Evolutionary conservation across 2,329 filamentous ascomycete genomes (phyloP), one percentile per base, ranked within the genome.

Genomic region (Chaetothyriales sp.): DNA sequence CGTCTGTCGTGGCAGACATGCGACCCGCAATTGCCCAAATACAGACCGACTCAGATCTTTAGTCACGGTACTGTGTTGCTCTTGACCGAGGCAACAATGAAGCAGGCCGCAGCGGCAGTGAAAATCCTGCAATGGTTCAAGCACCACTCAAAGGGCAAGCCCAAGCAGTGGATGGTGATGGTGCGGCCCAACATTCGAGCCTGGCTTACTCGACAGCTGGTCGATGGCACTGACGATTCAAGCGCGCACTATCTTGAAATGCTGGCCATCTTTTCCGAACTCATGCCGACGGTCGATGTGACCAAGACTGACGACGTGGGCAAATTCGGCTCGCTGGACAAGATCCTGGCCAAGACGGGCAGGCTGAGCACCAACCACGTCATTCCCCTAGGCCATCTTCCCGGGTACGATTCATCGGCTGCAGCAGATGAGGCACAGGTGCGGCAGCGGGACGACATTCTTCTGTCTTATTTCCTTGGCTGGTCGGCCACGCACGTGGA

Each of bases 111-210:
- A 20, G 52, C 47, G 20, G 44, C 47, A 28, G 25, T 53, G 2
- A 19, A n/a, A 19, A 43, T 43, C n/a, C 48, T 58, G 48, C 7
- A 46, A 19, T 58, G 56, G 56, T 58, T 58, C 47, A 49, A 50
- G 20, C 25, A 45, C 15, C 10, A 37, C 2, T 51, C 51, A 15
- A 15, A 13, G 8, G 33, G 37, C 18, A 56, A 54, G 37, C 19
- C 8, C 9, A 18, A 37, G 19, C 45, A 18, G 10, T 55, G 54
- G 51, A 56, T 45, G 43, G 22, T 58, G 22, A 43, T 47, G 33
- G 46, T 58, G 8, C 18, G 50, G 8, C 56, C 56, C 5, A 46
- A 58, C 18, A 48, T 49, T 6, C 18, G 44, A 19, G 44, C 49
- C 3, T 58, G 56, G 54, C 20, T 58, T 8, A 37, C 50, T 18